A percentile compares a stretch with the other conserved stretches of the same genome.
These are phyloP conservation scores for Styphnolobium japonicum DNA, from an alignment of 306 rosid species.

Conservation along the genomic window DNA sequence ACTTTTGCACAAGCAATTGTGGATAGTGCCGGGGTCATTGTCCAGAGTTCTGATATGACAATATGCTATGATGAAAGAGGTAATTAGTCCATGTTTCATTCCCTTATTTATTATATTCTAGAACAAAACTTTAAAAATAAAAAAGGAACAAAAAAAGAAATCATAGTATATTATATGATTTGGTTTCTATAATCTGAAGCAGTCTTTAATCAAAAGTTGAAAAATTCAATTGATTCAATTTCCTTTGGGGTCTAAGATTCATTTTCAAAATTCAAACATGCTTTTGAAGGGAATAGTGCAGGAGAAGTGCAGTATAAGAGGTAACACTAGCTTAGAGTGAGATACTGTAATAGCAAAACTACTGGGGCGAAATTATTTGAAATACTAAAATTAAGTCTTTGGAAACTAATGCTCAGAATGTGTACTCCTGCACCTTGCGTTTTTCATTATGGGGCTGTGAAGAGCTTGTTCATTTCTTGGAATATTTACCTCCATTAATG, in stretches of 20 bases:
- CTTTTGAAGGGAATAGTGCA: not conserved
- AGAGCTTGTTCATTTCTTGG: not conserved
- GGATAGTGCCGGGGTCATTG: conserved; percentile 94
- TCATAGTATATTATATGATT: not conserved
- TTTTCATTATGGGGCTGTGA: not conserved
- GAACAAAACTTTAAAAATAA: not conserved
- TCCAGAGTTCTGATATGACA: conserved; percentile 91
- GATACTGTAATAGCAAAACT: not conserved
- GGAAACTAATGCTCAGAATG: not conserved
- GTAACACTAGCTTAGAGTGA: not conserved
- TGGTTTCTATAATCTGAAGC: not conserved
- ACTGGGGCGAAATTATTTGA: not conserved
- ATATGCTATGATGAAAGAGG: conserved; percentile 98
- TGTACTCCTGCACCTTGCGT: not conserved
- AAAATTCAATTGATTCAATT: conserved; percentile 3
- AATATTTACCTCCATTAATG: conserved; percentile 1
- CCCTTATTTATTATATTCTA: not conserved
- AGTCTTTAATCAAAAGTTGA: not conserved
- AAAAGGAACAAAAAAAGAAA: not conserved
- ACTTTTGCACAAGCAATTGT: conserved; percentile 88
- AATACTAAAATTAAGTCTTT: not conserved
- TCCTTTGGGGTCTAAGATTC: conserved; percentile 9
- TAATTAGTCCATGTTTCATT: conserved; percentile 30
- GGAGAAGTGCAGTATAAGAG: not conserved
- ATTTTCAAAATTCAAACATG: conserved; percentile 10